Percentiles rank a stretch among this genome's conserved stretches.
These are phyloP conservation scores for Didymella pomorum DNA, from an alignment of 2,329 filamentous ascomycete species.

Conservation along the genomic window DNA sequence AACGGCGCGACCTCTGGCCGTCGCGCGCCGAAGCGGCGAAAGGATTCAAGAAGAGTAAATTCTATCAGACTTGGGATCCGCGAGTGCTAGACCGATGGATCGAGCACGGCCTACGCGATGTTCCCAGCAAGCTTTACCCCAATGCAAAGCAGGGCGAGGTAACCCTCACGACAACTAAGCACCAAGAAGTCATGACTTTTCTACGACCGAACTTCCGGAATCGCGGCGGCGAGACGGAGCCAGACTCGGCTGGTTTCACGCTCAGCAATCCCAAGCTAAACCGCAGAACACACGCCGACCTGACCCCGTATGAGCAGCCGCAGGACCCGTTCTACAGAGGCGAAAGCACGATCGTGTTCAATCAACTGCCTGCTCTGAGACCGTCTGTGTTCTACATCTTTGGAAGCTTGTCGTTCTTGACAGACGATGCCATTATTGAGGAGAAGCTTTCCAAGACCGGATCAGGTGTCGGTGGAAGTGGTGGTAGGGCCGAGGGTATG, in stretches of 20 bases:
- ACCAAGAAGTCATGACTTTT: conserved; percentile 87
- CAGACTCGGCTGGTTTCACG: conserved; percentile 40
- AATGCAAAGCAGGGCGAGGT: conserved; percentile 58
- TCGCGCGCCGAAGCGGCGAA: conserved; percentile 73
- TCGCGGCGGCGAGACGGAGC: conserved; percentile 56
- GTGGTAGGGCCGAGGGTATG: conserved; percentile 68
- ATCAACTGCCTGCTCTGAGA: conserved; percentile 67
- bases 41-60: conserved; percentile 72
- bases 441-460: conserved; percentile 72
- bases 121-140: conserved; percentile 70
- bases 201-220: conserved; percentile 67
- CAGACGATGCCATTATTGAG: conserved; percentile 58
- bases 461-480: conserved; percentile 70
- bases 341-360: conserved; percentile 66
- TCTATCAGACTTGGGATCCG: conserved; percentile 84
- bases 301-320: conserved; percentile 43
- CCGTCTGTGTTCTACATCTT: conserved; percentile 19
- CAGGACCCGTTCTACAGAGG: conserved; percentile 71
- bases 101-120: conserved; percentile 75
- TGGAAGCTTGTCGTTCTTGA: conserved; percentile 67
- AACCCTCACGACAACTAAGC: conserved; percentile 81
- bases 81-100: conserved; percentile 80
- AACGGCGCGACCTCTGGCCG: conserved; percentile 83
- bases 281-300: conserved; percentile 54
- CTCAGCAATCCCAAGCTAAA: conserved; percentile 45